Conservation (phyloP, 148 eudicot species). For the Selenicereus undatus region DNA sequence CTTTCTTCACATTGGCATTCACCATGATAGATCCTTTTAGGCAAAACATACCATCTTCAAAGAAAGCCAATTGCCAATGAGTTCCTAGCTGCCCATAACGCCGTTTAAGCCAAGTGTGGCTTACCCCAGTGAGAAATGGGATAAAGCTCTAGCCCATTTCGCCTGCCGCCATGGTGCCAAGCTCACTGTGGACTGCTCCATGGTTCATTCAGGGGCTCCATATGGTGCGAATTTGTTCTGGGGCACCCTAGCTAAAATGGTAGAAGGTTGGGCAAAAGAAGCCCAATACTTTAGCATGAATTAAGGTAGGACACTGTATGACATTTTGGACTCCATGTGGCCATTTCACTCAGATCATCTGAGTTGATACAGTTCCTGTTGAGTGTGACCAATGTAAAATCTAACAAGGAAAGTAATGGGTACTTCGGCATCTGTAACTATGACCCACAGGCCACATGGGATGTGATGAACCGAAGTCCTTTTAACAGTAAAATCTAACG, state of each 20-base stretch:
- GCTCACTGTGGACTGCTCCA: background rate
- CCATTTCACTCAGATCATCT: constrained; percentile 38
- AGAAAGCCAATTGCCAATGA: too few species aligned
- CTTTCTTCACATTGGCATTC: too few species aligned
- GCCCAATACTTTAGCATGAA: background rate
- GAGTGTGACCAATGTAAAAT: constrained; percentile 28
- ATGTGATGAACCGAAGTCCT: constrained; percentile 19
- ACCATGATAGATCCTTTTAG: too few species aligned
- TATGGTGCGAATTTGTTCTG: constrained; percentile 41
- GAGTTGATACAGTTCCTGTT: constrained; percentile 24
- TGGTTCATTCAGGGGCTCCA: constrained; percentile 28
- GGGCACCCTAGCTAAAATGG: constrained; percentile 14
- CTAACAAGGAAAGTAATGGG: constrained; percentile 6
- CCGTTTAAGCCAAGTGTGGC: constrained; percentile 9
- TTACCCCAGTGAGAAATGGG: constrained; percentile 23
- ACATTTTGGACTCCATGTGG: constrained; percentile 29
- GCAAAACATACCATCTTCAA: too few species aligned
- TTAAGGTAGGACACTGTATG: constrained; percentile 2
- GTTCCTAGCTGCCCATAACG: too few species aligned
- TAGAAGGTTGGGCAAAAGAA: too few species aligned
- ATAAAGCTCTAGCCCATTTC: constrained; percentile 9
- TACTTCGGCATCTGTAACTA: constrained; percentile 30
- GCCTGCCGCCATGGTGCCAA: constrained; percentile 10
- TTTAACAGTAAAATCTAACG: background rate
- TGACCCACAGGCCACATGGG: constrained; percentile 28